phyloP scores from a whole-genome alignment of 495 filamentous ascomycete species.

The Penicillium cinerascens region DNA sequence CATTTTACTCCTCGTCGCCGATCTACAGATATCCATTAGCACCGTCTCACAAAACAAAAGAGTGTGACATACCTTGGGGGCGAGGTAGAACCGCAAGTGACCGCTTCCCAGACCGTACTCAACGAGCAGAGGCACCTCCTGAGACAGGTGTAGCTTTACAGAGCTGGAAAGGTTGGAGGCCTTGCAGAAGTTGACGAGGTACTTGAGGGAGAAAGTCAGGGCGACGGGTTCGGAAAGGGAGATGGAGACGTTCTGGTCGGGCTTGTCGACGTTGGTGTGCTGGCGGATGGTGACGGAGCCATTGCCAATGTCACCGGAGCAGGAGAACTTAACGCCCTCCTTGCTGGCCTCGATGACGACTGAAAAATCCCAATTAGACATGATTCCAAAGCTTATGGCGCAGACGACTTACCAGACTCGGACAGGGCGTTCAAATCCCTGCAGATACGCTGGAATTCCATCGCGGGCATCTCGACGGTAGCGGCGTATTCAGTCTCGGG shows the following conservation, averaged over 20 bases:
- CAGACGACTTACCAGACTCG: slow-evolving; percentile 72
- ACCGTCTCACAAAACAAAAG: neutral
- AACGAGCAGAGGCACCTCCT: slow-evolving; percentile 93
- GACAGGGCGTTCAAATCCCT: slow-evolving; percentile 85
- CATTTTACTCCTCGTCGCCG: slow-evolving; percentile 80
- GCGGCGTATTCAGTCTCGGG: slow-evolving; percentile 97
- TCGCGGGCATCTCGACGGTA: slow-evolving; percentile 79
- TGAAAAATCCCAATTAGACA: slow-evolving; percentile 27
- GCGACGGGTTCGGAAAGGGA: slow-evolving; percentile 87
- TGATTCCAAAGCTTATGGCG: neutral
- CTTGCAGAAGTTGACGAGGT: slow-evolving; percentile 99
- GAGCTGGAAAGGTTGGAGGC: slow-evolving; percentile 75
- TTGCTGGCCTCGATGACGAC: slow-evolving; percentile 95
- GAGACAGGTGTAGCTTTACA: slow-evolving; percentile 89
- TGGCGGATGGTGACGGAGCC: slow-evolving; percentile 88
- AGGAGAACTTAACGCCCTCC: slow-evolving; percentile 95
- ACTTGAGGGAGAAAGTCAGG: slow-evolving; percentile 98
- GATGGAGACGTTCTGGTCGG: slow-evolving; percentile 80
- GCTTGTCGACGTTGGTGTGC: slow-evolving; percentile 89
- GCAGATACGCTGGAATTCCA: slow-evolving; percentile 94
- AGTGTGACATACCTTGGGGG: slow-evolving; percentile 75
- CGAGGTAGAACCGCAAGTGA: slow-evolving; percentile 93
- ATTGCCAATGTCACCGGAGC: slow-evolving; percentile 91
- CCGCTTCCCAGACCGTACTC: slow-evolving; percentile 88
- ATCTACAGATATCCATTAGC: slow-evolving; percentile 53